A percentile compares a stretch with the other conserved stretches of the same genome.
Conservation (phyloP, 2,329 filamentous ascomycete genomes). For the Boeremia exigua region DNA sequence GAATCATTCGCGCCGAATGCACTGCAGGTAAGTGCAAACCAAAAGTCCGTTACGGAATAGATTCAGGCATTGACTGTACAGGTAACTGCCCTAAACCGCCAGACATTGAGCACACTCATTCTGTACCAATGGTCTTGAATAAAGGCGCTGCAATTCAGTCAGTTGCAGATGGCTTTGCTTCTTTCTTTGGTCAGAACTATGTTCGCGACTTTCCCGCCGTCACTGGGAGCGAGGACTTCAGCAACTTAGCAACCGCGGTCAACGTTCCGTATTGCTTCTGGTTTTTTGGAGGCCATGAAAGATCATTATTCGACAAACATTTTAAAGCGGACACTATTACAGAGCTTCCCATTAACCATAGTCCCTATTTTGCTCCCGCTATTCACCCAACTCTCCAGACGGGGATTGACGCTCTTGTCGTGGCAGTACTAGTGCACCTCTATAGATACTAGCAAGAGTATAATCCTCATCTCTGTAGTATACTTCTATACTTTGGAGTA, state of each 20-base stretch:
- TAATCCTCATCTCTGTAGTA: no score
- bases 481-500: no score
- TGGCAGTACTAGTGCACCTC: background rate
- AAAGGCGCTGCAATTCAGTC: background rate
- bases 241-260: background rate
- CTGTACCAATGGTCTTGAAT: background rate
- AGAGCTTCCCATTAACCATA: background rate
- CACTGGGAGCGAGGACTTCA: background rate
- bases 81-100: background rate
- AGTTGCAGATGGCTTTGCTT: background rate
- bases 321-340: background rate
- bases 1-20: background rate
- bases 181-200: background rate
- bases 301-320: background rate
- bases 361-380: background rate
- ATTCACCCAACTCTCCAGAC: background rate
- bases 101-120: background rate
- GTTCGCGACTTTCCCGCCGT: background rate
- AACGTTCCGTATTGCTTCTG: background rate
- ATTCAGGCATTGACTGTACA: no score
- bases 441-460: no score
- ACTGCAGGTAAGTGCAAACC: background rate
- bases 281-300: background rate
- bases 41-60: no score
- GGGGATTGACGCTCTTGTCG: background rate